Evolutionary conservation across 768 basidiomycete genomes (phyloP).

Genomic region (Phylloporus sp.): DNA sequence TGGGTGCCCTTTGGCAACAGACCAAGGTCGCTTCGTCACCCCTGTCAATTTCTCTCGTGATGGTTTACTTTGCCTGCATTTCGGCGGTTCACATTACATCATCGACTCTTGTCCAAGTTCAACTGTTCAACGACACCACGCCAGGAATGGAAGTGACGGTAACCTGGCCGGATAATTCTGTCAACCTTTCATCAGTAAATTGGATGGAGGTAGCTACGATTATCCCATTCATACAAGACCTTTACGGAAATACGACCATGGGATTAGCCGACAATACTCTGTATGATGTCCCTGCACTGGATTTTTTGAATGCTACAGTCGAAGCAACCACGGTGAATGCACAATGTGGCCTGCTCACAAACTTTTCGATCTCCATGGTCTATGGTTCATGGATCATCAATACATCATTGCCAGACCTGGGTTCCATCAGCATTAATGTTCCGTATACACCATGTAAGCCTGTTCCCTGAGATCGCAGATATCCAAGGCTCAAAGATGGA

Average conservation of each 20-base stretch:
- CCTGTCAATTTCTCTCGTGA: background rate
- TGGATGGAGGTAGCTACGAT: background rate
- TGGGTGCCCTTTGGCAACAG: background rate
- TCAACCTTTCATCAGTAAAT: background rate
- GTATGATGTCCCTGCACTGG: background rate
- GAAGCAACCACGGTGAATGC: background rate
- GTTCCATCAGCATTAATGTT: background rate
- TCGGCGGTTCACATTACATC: background rate
- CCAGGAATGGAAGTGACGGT: background rate
- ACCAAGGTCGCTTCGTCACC: background rate
- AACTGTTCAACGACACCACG: background rate
- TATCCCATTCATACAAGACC: background rate
- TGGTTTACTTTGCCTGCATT: background rate
- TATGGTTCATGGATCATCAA: background rate
- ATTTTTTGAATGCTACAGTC: background rate
- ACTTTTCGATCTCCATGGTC: background rate
- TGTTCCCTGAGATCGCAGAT: background rate
- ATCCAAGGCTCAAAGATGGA: background rate
- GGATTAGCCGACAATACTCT: background rate
- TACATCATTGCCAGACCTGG: background rate
- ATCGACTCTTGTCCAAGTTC: background rate
- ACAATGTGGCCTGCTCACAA: background rate
- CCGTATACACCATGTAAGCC: background rate
- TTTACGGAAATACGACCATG: background rate
- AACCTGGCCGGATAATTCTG: background rate